Conservation (phyloP, 1,139 yeast genomes). For the Geotrichum bryndzae region DNA sequence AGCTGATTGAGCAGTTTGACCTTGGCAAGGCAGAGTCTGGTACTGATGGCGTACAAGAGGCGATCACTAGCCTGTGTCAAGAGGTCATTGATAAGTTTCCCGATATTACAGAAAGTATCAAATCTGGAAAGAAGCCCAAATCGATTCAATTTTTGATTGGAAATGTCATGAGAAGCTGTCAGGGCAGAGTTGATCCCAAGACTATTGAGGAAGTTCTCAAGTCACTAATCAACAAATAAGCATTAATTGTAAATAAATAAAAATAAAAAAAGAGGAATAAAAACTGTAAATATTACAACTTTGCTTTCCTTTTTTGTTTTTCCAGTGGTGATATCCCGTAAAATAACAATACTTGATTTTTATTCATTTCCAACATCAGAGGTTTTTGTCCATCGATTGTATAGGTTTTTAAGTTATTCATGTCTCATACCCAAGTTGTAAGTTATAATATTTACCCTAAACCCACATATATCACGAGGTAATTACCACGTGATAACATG, state of each 20-base stretch:
- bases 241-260: neutral
- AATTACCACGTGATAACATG: neutral
- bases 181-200: constrained; percentile 45
- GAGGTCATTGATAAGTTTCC: constrained; percentile 48
- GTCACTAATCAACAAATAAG: constrained; percentile 3
- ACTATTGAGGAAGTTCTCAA: constrained; percentile 16
- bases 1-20: constrained; percentile 52
- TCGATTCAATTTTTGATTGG: constrained; percentile 77
- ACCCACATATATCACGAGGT: neutral
- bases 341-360: no score
- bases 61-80: constrained; percentile 48
- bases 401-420: no score
- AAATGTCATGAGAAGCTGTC: constrained; percentile 70
- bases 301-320: no score
- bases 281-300: no score
- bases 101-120: constrained; percentile 52
- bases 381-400: no score
- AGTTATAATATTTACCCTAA: neutral
- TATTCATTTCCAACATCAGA: no score
- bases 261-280: no score
- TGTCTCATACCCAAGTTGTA: neutral
- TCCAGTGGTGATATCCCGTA: no score
- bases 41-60: constrained; percentile 36
- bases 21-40: constrained; percentile 39
- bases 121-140: constrained; percentile 51